These are phyloP conservation scores for Chlorella variabilis DNA, from an alignment of 163 green algal genomes.

Conservation along the genomic window DNA sequence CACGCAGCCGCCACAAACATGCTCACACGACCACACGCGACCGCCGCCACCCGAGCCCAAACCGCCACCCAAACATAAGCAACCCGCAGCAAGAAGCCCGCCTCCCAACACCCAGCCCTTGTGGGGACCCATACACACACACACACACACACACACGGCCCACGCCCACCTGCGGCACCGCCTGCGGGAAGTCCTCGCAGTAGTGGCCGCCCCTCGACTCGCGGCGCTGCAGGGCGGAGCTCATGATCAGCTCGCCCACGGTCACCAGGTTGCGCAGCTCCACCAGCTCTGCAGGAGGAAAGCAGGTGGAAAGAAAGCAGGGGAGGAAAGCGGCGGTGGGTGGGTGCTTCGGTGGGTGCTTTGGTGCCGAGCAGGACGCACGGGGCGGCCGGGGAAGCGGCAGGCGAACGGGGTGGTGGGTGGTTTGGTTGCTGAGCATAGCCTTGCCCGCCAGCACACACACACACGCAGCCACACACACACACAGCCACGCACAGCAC, in stretches of 20 bases:
- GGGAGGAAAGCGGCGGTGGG: not conserved
- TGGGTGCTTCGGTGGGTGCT: no score
- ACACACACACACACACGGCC: not conserved
- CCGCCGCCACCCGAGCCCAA: no score
- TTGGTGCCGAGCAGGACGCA: no score
- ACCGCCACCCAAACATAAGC: no score
- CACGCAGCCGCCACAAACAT: no score
- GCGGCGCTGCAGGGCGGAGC: constrained; percentile 54
- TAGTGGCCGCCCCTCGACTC: constrained; percentile 63
- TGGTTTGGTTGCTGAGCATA: no score
- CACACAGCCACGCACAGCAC: no score
- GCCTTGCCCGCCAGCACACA: no score
- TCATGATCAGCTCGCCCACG: constrained; percentile 65
- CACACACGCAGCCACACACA: no score
- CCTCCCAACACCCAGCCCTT: not conserved
- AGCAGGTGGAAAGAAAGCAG: not conserved
- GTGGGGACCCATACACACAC: not conserved
- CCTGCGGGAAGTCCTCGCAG: constrained; percentile 52
- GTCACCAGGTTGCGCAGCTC: constrained; percentile 89
- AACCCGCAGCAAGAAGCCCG: not conserved
- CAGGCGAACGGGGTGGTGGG: no score
- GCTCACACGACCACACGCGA: no score
- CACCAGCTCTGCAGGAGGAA: constrained; percentile 41
- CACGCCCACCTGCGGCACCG: constrained; percentile 11
- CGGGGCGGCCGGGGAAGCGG: no score